A percentile compares a stretch with the other conserved stretches of the same genome.
Conservation (phyloP, 805 yeast genomes). For the Hemisphaericaspora nanyangensis region DNA sequence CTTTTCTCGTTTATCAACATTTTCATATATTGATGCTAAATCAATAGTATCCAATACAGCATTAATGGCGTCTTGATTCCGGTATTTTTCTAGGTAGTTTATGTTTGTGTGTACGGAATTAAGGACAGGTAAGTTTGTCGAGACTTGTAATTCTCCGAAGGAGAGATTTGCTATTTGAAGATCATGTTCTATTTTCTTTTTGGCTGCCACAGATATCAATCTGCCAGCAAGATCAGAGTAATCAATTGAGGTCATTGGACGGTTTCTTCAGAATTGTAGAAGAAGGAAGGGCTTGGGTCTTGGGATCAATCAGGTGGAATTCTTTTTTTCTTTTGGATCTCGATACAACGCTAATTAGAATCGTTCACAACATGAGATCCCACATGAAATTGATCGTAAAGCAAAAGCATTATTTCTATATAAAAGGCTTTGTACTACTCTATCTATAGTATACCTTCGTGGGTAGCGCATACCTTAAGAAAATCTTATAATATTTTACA, state of each 20-base stretch:
- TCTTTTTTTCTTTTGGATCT: too few species aligned
- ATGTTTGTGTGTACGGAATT: conserved; percentile 1
- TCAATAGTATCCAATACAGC: conserved; percentile 62
- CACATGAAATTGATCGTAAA: too few species aligned
- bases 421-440: too few species aligned
- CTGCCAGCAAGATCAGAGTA: conserved; percentile 8
- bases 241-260: conserved; percentile 1
- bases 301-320: too few species aligned
- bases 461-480: too few species aligned
- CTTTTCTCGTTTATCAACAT: conserved; percentile 51
- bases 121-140: background rate
- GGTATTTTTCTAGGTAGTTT: conserved; percentile 10
- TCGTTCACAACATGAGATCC: too few species aligned
- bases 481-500: too few species aligned
- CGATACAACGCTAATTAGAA: too few species aligned
- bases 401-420: too few species aligned
- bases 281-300: too few species aligned
- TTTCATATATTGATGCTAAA: conserved; percentile 51
- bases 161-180: background rate
- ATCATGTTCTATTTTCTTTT: conserved; percentile 4
- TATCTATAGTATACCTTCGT: too few species aligned
- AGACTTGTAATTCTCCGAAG: background rate
- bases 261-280: too few species aligned
- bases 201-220: conserved; percentile 7
- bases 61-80: conserved; percentile 27